phyloP scores from a whole-genome alignment of 2,329 filamentous ascomycete species.

The Alternaria solani region DNA sequence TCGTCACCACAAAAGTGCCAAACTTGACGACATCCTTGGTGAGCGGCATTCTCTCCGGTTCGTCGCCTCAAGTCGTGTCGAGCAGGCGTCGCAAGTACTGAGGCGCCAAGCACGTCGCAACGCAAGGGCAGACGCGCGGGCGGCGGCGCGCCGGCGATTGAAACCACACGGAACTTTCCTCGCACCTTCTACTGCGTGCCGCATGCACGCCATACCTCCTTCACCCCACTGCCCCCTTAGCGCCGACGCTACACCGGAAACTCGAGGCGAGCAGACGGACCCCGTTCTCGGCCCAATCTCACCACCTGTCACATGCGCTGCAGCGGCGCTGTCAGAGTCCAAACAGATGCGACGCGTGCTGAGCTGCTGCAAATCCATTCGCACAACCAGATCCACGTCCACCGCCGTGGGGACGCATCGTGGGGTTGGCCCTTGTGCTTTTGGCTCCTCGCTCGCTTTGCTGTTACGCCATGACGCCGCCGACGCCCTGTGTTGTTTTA shows the following conservation, averaged over 20 bases:
- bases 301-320: conserved; percentile 23
- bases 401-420: conserved; percentile 24
- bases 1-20: conserved; percentile 55
- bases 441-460: neutral
- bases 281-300: conserved; percentile 17
- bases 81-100: conserved; percentile 11
- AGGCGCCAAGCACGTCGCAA: conserved; percentile 7
- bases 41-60: conserved; percentile 43
- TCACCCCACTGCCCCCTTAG: conserved; percentile 1
- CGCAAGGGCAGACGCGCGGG: conserved; percentile 7
- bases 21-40: conserved; percentile 54
- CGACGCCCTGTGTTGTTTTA: conserved; percentile 4
- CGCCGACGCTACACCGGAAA: conserved; percentile 5
- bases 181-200: conserved; percentile 12
- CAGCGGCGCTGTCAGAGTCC: conserved; percentile 6
- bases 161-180: conserved; percentile 23
- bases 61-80: conserved; percentile 1
- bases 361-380: conserved; percentile 27
- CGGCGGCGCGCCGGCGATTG: conserved; percentile 8
- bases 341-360: conserved; percentile 20
- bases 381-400: conserved; percentile 21
- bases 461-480: neutral
- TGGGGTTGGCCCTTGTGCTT: conserved; percentile 18
- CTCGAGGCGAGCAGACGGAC: conserved; percentile 7
- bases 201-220: conserved; percentile 8